Evolutionary conservation across 805 yeast species (phyloP).

Genomic region (Yarrowia deformans): DNA sequence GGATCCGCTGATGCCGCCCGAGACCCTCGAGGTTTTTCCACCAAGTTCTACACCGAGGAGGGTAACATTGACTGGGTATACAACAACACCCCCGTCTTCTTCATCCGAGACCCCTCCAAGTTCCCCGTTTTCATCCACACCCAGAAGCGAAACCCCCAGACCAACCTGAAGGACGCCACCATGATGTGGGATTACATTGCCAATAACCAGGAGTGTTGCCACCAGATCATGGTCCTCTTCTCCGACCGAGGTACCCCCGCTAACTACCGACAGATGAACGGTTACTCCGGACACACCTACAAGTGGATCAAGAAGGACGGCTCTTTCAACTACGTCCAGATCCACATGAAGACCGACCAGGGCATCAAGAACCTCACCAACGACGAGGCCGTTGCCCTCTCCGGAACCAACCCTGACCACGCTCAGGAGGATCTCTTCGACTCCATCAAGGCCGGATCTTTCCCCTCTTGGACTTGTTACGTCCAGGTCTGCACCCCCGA

Average conservation of each 20-base stretch:
- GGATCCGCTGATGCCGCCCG: constrained; percentile 72
- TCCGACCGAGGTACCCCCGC: constrained; percentile 68
- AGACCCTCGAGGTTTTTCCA: constrained; percentile 74
- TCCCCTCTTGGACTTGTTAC: constrained; percentile 61
- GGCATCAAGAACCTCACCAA: constrained; percentile 57
- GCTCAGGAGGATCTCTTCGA: constrained; percentile 56
- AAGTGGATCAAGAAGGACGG: constrained; percentile 62
- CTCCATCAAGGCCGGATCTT: constrained; percentile 58
- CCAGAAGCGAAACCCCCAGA: constrained; percentile 72
- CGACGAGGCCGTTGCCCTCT: constrained; percentile 57
- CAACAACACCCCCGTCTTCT: constrained; percentile 74
- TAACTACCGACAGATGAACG: constrained; percentile 63
- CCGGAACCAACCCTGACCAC: constrained; percentile 61
- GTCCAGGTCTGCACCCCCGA: constrained; percentile 67
- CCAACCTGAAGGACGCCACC: constrained; percentile 63
- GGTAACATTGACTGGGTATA: constrained; percentile 76
- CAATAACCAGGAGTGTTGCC: constrained; percentile 63
- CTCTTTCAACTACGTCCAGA: constrained; percentile 61
- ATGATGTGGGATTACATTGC: constrained; percentile 65
- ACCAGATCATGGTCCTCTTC: constrained; percentile 64
- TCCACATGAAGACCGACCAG: constrained; percentile 60
- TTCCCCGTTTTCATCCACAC: constrained; percentile 73
- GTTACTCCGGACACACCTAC: constrained; percentile 71
- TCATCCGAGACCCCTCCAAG: constrained; percentile 68
- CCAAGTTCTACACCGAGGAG: constrained; percentile 70